Conservation (phyloP, 371 early-diverging fungal species). For the Mucor racemosus region DNA sequence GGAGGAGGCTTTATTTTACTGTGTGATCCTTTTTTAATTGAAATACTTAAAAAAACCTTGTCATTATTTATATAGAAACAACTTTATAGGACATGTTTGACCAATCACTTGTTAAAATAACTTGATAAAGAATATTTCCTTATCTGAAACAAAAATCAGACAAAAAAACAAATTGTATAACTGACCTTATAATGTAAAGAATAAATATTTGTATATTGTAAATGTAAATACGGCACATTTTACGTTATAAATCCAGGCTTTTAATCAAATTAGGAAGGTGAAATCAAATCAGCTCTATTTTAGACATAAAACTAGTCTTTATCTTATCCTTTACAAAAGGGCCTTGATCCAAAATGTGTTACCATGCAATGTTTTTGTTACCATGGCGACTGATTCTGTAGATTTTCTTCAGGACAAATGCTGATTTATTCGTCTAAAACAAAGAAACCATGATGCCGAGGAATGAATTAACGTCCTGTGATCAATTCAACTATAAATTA, state of each 20-base stretch:
- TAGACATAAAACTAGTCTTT: not conserved
- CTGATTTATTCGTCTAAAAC: not conserved
- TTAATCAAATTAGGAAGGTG: not conserved
- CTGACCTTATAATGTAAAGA: no score
- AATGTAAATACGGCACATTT: no score
- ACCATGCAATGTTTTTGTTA: slow-evolving; percentile 1
- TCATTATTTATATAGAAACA: not conserved
- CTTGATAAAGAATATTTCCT: not conserved
- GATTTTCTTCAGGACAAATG: not conserved
- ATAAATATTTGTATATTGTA: no score
- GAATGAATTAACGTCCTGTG: not conserved
- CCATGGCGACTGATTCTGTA: not conserved
- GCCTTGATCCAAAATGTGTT: not conserved
- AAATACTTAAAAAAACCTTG: not conserved
- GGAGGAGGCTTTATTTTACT: not conserved
- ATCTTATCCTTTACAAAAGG: not conserved
- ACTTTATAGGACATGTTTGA: not conserved
- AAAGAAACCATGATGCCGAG: not conserved
- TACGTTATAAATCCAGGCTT: no score
- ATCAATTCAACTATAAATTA: not conserved
- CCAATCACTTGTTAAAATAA: not conserved
- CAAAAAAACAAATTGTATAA: no score
- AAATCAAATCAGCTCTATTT: not conserved
- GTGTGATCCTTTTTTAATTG: not conserved
- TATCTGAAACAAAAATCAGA: slow-evolving; percentile 5